Percentiles rank a stretch among this genome's conserved stretches.
Evolutionary conservation across 2,329 filamentous ascomycete species (phyloP).

Genomic region (Ophiostoma novo-ulmi): DNA sequence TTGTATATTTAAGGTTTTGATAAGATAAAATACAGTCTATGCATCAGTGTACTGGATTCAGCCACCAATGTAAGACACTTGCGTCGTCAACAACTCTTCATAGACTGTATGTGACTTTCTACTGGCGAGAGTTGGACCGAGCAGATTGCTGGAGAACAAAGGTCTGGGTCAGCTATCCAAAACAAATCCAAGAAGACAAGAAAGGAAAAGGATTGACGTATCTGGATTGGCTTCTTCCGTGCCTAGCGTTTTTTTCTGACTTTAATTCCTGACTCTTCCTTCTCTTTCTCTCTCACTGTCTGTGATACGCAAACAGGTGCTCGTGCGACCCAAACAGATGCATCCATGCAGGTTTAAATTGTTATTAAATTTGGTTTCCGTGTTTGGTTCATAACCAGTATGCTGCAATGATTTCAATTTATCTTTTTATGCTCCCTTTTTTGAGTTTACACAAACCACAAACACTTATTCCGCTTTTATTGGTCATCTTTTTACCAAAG

Average conservation of each 20-base stretch:
- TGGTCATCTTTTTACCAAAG: not conserved
- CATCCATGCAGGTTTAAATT: not conserved
- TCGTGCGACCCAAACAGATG: not conserved
- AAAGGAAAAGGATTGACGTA: not conserved
- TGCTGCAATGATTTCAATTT: not conserved
- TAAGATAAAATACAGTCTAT: not conserved
- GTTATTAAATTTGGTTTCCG: too few species aligned
- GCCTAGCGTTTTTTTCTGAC: not conserved
- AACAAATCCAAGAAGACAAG: not conserved
- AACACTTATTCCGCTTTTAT: not conserved
- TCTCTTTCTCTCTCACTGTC: not conserved
- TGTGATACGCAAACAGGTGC: not conserved
- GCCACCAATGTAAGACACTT: not conserved
- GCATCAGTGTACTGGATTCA: not conserved
- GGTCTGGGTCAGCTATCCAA: not conserved
- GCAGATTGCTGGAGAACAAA: not conserved
- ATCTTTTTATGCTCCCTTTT: not conserved
- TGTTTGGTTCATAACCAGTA: not conserved
- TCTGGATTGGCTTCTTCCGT: not conserved
- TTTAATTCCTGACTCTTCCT: not conserved
- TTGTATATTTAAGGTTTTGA: not conserved
- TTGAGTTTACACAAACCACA: not conserved
- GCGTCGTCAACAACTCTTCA: not conserved
- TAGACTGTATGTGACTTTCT: not conserved
- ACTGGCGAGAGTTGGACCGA: not conserved